phyloP scores from a whole-genome alignment of 345 rosid genomes.

The Moricandia arvensis region DNA sequence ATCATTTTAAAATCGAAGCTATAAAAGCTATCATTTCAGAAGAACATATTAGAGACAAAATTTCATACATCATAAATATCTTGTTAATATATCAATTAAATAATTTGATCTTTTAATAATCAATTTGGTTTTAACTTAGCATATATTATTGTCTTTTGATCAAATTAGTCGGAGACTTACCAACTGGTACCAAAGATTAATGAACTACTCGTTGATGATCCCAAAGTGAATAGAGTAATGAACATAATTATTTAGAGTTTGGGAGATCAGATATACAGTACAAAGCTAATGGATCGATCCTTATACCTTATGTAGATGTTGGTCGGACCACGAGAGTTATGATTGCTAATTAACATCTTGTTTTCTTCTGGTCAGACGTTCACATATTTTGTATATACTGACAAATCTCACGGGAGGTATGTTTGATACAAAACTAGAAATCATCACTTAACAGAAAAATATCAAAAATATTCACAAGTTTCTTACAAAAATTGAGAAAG shows the following conservation, averaged over 20 bases:
- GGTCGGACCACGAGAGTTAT: neutral
- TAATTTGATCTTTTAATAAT: too few species aligned
- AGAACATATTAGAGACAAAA: too few species aligned
- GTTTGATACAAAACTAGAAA: neutral
- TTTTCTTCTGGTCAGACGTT: neutral
- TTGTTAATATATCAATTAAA: too few species aligned
- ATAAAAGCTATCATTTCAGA: too few species aligned
- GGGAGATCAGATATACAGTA: neutral
- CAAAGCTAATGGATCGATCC: neutral
- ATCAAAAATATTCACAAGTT: conserved; percentile 29
- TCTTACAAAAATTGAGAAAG: conserved; percentile 27
- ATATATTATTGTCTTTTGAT: too few species aligned
- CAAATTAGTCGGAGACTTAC: neutral
- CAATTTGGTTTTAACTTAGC: too few species aligned
- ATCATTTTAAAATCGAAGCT: too few species aligned
- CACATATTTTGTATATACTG: neutral
- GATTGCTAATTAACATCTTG: neutral
- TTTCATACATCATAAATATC: too few species aligned
- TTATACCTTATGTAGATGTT: neutral
- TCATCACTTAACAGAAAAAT: conserved; percentile 14
- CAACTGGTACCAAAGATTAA: neutral
- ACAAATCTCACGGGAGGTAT: neutral
- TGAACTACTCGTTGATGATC: neutral
- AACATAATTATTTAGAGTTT: neutral
- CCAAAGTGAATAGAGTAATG: neutral